A percentile compares a stretch with the other conserved stretches of the same genome.
Evolutionary conservation across 805 yeast species (phyloP).

Genomic region (Suhomyces prunicola): DNA sequence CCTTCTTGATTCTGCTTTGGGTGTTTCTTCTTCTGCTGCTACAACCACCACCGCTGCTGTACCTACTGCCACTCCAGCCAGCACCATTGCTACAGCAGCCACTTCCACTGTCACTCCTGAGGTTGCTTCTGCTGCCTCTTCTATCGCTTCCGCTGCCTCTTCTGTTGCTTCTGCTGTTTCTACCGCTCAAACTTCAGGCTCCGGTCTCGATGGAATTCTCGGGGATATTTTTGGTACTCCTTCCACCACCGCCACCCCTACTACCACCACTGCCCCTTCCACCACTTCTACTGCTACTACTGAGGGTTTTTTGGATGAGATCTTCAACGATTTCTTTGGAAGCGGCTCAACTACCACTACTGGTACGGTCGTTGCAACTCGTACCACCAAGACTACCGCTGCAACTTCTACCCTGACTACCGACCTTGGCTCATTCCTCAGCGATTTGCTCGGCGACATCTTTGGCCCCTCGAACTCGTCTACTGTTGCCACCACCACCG

Average conservation of each 20-base stretch:
- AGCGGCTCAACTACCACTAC: conserved; percentile 6
- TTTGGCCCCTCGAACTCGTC: conserved; percentile 8
- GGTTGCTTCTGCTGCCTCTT: conserved; percentile 7
- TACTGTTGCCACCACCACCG: conserved; percentile 6
- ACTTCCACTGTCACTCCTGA: conserved; percentile 1
- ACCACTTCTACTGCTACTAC: conserved; percentile 6
- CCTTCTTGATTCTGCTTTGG: conserved; percentile 7
- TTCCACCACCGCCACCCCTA: conserved; percentile 1
- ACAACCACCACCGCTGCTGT: conserved; percentile 1
- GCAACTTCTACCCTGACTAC: conserved; percentile 7
- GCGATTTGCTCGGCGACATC: conserved; percentile 10
- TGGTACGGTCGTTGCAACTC: background rate
- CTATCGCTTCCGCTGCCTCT: conserved; percentile 6
- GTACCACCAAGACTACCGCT: background rate
- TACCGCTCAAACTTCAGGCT: conserved; percentile 9
- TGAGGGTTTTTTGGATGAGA: conserved; percentile 9
- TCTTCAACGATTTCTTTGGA: conserved; percentile 14
- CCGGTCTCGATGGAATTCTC: conserved; percentile 7
- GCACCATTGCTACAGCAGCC: background rate
- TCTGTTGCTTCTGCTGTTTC: conserved; percentile 5
- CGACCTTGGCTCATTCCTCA: conserved; percentile 7
- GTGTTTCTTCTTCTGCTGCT: conserved; percentile 3
- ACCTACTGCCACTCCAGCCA: background rate
- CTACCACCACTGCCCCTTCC: conserved; percentile 4
- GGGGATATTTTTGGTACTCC: conserved; percentile 14